A percentile compares a stretch with the other conserved stretches of the same genome.
These are phyloP conservation scores for Ascodesmis nigricans DNA, from an alignment of 495 filamentous ascomycete genomes.

Conservation along the genomic window DNA sequence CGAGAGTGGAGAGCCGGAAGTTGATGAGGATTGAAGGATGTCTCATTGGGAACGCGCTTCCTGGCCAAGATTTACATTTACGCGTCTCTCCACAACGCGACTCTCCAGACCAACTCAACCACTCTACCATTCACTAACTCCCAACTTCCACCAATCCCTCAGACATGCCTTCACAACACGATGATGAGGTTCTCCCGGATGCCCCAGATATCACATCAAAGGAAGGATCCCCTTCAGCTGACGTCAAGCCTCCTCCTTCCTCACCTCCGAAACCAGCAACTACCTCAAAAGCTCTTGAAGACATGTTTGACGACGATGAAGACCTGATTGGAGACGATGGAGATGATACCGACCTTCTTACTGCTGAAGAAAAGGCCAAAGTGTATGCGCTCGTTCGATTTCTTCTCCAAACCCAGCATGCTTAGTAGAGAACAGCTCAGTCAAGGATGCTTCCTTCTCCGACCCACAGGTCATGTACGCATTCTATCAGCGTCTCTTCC, in stretches of 20 bases:
- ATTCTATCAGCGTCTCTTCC: conserved; percentile 92
- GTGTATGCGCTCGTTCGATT: conserved; percentile 4
- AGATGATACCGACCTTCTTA: conserved; percentile 7
- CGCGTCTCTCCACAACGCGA: too few species aligned
- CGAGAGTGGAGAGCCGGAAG: too few species aligned
- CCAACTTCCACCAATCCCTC: too few species aligned
- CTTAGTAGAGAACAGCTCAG: conserved; percentile 8
- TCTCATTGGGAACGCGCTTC: too few species aligned
- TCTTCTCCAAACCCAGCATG: conserved; percentile 5
- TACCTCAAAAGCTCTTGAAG: conserved; percentile 2
- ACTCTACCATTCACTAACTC: too few species aligned
- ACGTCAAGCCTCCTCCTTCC: too few species aligned
- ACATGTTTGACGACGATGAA: conserved; percentile 11
- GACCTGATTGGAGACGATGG: conserved; percentile 11
- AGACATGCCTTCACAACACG: conserved; percentile 6
- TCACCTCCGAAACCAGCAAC: conserved; percentile 4
- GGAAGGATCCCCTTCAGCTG: too few species aligned
- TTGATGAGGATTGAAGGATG: too few species aligned
- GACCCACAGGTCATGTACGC: conserved; percentile 66
- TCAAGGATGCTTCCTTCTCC: conserved; percentile 25
- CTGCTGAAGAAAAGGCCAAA: conserved; percentile 5
- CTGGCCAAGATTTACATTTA: too few species aligned
- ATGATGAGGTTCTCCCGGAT: conserved; percentile 13
- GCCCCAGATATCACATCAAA: conserved; percentile 2
- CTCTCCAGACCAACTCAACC: too few species aligned